Evolutionary conservation across 768 basidiomycete species (phyloP), one percentile per base, ranked within the genome.

Genomic region (Mycena vulgaris): DNA sequence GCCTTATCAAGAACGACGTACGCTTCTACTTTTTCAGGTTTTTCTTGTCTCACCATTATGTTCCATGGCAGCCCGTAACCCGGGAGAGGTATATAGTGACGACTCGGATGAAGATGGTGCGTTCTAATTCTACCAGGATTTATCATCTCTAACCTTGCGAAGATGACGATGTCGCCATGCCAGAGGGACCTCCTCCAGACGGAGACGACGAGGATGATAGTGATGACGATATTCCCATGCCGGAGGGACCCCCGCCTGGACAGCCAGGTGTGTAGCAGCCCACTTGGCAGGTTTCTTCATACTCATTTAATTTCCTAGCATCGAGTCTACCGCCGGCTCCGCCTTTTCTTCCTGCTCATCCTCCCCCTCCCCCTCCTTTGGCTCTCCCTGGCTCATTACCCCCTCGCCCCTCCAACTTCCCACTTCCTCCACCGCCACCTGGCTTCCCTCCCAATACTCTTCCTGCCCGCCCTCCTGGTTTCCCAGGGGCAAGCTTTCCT

Each of bases 1-100:
- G 96, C 95, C 95, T n/a, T 98, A 98, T 80, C 83, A 89, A 66
- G 95, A 98, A 78, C 82, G 92, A 82, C 88, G 96, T 97, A 75
- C 81, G 93, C 84, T 28, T 16, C n/a, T n/a, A 52, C 14, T 27
- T 57, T 67, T 40, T 17, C 45, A 21, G 42, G 63, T 10, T 25
- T 11, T 27, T 69, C 23, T 27, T 66, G 31, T 70, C 49, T 63
- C n/a, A 37, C 31, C 71, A 66, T 42, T 25, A 39, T 33, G 47
- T 5, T 37, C 13, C 14, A n/a, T 51, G 27, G 14, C 71, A 94
- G 93, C 92, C 33, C 81, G 90, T 3, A 79, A 84, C 33, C 88
- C 89, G 14, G 90, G 88, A 28, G 93, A 94, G 76, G 81, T 87
- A 33, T 87, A 89, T 70, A 90, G 87, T 68, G 91, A 92, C 25